These are phyloP conservation scores for Fusarium oxysporum DNA, from an alignment of 2,329 filamentous ascomycete genomes.

Conservation along the genomic window DNA sequence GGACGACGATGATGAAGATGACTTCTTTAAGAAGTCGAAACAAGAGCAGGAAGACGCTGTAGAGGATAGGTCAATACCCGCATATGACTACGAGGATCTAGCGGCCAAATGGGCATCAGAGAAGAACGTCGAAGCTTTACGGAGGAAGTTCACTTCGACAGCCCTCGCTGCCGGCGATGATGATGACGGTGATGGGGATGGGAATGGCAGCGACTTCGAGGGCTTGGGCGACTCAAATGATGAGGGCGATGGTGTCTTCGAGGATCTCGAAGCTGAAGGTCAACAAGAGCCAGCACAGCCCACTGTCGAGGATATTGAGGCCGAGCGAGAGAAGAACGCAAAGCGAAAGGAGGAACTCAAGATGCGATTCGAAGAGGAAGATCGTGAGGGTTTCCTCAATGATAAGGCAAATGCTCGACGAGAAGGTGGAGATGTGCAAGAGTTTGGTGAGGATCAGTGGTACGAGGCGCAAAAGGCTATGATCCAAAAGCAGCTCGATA, in stretches of 20 bases:
- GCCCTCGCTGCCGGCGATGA: slow-evolving; percentile 59
- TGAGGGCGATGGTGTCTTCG: slow-evolving; percentile 70
- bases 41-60: slow-evolving; percentile 75
- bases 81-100: slow-evolving; percentile 82
- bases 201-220: slow-evolving; percentile 64
- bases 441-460: slow-evolving; percentile 98
- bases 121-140: slow-evolving; percentile 80
- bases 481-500: slow-evolving; percentile 94
- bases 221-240: slow-evolving; percentile 65
- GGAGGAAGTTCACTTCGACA: slow-evolving; percentile 79
- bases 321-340: slow-evolving; percentile 91
- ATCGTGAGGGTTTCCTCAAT: slow-evolving; percentile 94
- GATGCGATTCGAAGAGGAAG: slow-evolving; percentile 95
- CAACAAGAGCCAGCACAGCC: slow-evolving; percentile 63
- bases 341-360: slow-evolving; percentile 94
- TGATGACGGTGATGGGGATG: slow-evolving; percentile 51
- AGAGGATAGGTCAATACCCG: slow-evolving; percentile 84
- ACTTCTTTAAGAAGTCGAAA: slow-evolving; percentile 74
- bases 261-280: slow-evolving; percentile 73
- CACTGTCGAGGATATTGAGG: slow-evolving; percentile 72
- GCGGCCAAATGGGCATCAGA: slow-evolving; percentile 87
- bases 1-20: slow-evolving; percentile 67
- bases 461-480: slow-evolving; percentile 96
- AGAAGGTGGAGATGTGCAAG: slow-evolving; percentile 75
- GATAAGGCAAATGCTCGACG: slow-evolving; percentile 83